These are phyloP conservation scores for Cyclocybe aegerita DNA, from an alignment of 768 basidiomycete species.

Conservation along the genomic window DNA sequence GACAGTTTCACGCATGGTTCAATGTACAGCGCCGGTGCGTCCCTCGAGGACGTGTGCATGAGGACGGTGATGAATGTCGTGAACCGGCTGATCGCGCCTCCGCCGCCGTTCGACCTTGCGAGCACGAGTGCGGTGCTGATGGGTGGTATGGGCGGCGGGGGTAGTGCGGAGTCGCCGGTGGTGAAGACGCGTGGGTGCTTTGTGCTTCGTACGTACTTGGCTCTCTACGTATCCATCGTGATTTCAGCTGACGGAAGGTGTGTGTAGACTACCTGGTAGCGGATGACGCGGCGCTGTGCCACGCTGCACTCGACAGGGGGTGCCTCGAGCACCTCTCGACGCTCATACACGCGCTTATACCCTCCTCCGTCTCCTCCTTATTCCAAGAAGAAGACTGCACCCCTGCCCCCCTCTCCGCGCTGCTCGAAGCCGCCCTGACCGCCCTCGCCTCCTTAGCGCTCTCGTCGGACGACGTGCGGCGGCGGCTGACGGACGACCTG, in stretches of 20 bases:
- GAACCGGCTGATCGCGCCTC: constrained; percentile 52
- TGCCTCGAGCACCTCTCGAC: constrained; percentile 54
- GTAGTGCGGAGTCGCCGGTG: too few species aligned
- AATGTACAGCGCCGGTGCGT: background rate
- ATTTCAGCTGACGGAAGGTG: background rate
- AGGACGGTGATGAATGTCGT: constrained; percentile 71
- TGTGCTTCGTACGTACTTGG: background rate
- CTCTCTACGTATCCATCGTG: background rate
- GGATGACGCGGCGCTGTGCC: constrained; percentile 68
- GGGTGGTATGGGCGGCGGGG: too few species aligned
- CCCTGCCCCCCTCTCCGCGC: constrained; percentile 50
- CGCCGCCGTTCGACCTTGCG: constrained; percentile 40
- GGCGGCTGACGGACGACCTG: constrained; percentile 60
- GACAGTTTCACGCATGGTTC: background rate
- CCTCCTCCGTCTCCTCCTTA: constrained; percentile 32
- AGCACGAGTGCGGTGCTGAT: too few species aligned
- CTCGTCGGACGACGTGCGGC: constrained; percentile 71
- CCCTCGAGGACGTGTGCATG: constrained; percentile 44
- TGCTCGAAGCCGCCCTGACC: constrained; percentile 79
- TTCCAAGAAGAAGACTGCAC: constrained; percentile 70
- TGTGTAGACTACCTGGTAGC: constrained; percentile 60
- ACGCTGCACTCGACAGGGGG: constrained; percentile 69
- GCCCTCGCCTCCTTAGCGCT: constrained; percentile 72
- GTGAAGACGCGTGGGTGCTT: constrained; percentile 5
- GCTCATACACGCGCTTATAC: constrained; percentile 52